A percentile compares a stretch with the other conserved stretches of the same genome.
These are phyloP conservation scores for Hanseniaspora occidentalis DNA, from an alignment of 805 yeast species.

Conservation along the genomic window DNA sequence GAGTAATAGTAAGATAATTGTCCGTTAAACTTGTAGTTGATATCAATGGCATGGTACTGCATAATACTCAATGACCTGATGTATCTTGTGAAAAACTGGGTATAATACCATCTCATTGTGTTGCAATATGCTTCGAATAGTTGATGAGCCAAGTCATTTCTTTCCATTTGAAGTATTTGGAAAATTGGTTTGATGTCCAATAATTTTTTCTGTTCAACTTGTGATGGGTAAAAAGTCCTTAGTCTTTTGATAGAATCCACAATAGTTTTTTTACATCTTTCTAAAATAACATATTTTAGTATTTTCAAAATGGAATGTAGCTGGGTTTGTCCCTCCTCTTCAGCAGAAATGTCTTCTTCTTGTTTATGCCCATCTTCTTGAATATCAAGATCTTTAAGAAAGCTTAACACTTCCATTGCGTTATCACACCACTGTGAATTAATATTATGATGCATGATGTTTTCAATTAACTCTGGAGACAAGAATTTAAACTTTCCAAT, in stretches of 20 bases:
- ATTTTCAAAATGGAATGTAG: slow-evolving; percentile 13
- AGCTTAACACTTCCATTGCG: too few relatives aligned
- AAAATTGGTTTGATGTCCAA: slow-evolving; percentile 50
- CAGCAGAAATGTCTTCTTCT: slow-evolving; percentile 1
- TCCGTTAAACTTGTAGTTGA: slow-evolving; percentile 42
- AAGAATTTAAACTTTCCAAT: slow-evolving; percentile 63
- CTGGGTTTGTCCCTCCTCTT: slow-evolving; percentile 1
- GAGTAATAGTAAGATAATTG: slow-evolving; percentile 11
- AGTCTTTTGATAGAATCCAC: slow-evolving; percentile 54
- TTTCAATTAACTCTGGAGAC: slow-evolving; percentile 56
- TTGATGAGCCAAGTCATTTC: slow-evolving; percentile 55
- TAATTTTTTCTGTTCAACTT: slow-evolving; percentile 55
- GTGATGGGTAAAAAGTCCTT: slow-evolving; percentile 54
- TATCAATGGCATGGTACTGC: slow-evolving; percentile 42
- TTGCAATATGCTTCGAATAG: slow-evolving; percentile 68
- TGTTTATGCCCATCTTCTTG: slow-evolving; percentile 46
- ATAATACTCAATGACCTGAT: slow-evolving; percentile 57
- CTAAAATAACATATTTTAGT: slow-evolving; percentile 53
- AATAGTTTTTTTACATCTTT: slow-evolving; percentile 61
- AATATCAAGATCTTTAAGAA: slow-evolving; percentile 40
- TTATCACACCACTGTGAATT: slow-evolving; percentile 49
- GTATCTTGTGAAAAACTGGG: slow-evolving; percentile 65
- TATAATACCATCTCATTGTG: slow-evolving; percentile 92
- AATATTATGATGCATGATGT: slow-evolving; percentile 46
- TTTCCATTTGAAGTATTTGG: slow-evolving; percentile 40